These are phyloP conservation scores for Fusarium agapanthi DNA, from an alignment of 2,329 filamentous ascomycete genomes.

Conservation along the genomic window DNA sequence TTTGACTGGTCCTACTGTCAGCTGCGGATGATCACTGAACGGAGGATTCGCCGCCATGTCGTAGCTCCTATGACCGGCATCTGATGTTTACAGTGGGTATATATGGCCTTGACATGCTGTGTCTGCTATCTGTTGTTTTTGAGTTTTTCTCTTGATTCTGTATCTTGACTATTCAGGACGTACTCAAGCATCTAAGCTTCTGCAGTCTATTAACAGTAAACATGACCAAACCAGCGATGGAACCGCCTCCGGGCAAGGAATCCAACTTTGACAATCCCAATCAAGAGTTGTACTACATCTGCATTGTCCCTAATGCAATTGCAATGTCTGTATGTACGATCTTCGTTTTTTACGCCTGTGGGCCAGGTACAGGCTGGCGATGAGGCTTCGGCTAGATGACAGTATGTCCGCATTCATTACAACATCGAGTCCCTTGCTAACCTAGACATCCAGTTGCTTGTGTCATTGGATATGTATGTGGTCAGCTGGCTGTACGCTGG, in stretches of 20 bases:
- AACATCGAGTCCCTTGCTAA: neutral
- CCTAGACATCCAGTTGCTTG: neutral
- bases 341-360: conserved; percentile 14
- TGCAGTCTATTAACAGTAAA: neutral
- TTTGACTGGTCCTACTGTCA: neutral
- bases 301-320: conserved; percentile 11
- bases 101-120: neutral
- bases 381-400: conserved; percentile 13
- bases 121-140: neutral
- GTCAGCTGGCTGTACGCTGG: accelerated
- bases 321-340: conserved; percentile 12
- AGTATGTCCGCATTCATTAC: neutral
- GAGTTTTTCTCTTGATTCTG: neutral
- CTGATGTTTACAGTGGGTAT: neutral
- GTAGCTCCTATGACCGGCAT: neutral
- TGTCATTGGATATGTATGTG: conserved; percentile 17
- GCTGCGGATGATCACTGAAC: neutral
- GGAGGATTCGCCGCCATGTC: neutral
- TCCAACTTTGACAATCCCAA: conserved; percentile 22
- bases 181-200: neutral
- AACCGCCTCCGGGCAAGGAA: conserved; percentile 10
- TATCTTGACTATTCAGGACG: neutral
- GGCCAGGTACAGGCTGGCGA: conserved; percentile 17
- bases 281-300: conserved; percentile 24
- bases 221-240: conserved; percentile 24